Conservation (phyloP, 1,284 basidiomycete genomes). For the Tylopilus sp. region DNA sequence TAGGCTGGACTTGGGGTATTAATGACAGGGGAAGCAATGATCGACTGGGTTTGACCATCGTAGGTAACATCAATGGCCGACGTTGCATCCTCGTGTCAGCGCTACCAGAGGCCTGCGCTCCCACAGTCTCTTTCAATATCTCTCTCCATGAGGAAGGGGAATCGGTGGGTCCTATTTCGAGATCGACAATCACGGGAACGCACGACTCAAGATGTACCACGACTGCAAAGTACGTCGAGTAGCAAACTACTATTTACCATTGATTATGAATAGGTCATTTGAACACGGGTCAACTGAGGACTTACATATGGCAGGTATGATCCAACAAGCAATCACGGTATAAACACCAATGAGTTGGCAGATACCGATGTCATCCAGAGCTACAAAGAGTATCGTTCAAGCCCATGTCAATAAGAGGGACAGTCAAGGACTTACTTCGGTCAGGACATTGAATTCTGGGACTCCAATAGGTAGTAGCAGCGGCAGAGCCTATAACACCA, state of each 20-base stretch:
- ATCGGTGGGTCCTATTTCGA: constrained; percentile 17
- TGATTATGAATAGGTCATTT: neutral
- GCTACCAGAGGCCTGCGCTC: neutral
- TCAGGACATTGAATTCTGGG: constrained; percentile 43
- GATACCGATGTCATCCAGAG: constrained; percentile 40
- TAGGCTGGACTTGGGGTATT: neutral
- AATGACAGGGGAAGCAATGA: constrained; percentile 5
- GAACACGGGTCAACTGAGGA: neutral
- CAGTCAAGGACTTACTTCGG: constrained; percentile 34
- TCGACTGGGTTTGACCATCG: constrained; percentile 6
- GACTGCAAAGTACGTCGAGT: constrained; percentile 36
- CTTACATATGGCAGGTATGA: constrained; percentile 52
- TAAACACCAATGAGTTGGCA: constrained; percentile 50
- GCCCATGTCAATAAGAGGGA: neutral
- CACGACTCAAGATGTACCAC: constrained; percentile 33
- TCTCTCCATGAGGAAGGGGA: constrained; percentile 6
- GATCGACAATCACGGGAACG: constrained; percentile 27
- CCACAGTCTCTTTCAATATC: constrained; percentile 5
- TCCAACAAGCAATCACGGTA: constrained; percentile 53
- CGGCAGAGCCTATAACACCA: constrained; percentile 42
- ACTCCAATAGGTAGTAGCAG: constrained; percentile 42
- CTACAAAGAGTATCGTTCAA: constrained; percentile 24
- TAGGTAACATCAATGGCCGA: constrained; percentile 11
- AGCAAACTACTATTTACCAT: constrained; percentile 36
- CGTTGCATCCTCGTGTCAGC: neutral